A percentile compares a stretch with the other conserved stretches of the same genome.
Evolutionary conservation across 2,329 filamentous ascomycete species (phyloP).

Genomic region (Colletotrichum siamense): DNA sequence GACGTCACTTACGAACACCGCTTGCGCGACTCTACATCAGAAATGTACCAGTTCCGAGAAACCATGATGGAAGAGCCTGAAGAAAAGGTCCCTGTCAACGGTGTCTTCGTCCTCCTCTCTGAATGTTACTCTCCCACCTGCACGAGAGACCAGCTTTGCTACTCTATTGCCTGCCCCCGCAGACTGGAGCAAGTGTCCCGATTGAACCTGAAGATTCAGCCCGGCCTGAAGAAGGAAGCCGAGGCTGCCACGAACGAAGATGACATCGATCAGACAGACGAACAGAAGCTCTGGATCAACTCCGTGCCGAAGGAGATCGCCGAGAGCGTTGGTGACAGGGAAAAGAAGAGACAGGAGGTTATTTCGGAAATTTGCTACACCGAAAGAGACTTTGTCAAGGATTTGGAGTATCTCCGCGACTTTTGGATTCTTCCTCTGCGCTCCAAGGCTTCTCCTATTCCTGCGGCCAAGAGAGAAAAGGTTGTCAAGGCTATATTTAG

Average conservation of each 20-base stretch:
- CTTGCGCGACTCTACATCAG: conserved; percentile 88
- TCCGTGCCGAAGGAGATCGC: conserved; percentile 95
- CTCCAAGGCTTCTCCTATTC: conserved; percentile 84
- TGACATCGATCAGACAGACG: conserved; percentile 82
- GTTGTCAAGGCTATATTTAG: conserved; percentile 95
- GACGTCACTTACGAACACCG: conserved; percentile 98
- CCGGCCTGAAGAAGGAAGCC: conserved; percentile 75
- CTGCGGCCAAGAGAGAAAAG: conserved; percentile 83
- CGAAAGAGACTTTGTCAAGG: conserved; percentile 98
- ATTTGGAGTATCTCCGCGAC: conserved; percentile 94
- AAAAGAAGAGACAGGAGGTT: conserved; percentile 97
- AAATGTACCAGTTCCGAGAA: conserved; percentile 97
- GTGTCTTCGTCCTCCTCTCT: conserved; percentile 93
- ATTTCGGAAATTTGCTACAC: conserved; percentile 99
- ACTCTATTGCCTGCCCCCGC: conserved; percentile 95
- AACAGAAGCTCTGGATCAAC: conserved; percentile 99
- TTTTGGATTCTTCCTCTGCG: conserved; percentile 97
- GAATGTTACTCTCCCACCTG: conserved; percentile 99
- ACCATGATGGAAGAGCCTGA: conserved; percentile 86
- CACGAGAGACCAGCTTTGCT: conserved; percentile 92
- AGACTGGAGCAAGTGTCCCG: conserved; percentile 93
- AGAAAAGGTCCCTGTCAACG: conserved; percentile 78
- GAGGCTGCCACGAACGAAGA: conserved; percentile 72
- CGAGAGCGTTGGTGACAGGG: conserved; percentile 84
- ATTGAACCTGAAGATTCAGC: conserved; percentile 90